Percentiles rank a stretch among this genome's conserved stretches.
phyloP scores from a whole-genome alignment of 352 stramenopile species.

The Phytophthora nicotianae region DNA sequence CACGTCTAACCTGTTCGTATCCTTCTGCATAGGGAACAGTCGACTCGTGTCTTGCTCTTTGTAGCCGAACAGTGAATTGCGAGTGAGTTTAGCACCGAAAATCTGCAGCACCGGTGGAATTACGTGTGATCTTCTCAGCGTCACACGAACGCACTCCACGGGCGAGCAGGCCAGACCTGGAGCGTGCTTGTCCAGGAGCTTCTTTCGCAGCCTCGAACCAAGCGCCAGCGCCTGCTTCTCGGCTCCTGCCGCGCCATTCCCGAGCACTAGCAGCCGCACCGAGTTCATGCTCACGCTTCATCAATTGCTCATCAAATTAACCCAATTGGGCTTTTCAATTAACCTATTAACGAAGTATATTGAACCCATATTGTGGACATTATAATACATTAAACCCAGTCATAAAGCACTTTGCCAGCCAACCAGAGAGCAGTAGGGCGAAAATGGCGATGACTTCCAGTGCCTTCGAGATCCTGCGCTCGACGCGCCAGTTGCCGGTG shows the following conservation, averaged over 20 bases:
- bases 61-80: slow-evolving; percentile 64
- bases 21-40: slow-evolving; percentile 6
- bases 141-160: slow-evolving; percentile 41
- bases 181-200: slow-evolving; percentile 1
- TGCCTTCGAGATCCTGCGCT: slow-evolving; percentile 55
- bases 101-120: slow-evolving; percentile 58
- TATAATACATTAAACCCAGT: too few species aligned
- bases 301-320: slow-evolving; percentile 4
- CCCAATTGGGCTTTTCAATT: neutral
- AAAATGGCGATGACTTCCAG: slow-evolving; percentile 22
- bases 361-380: too few species aligned
- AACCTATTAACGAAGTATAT: neutral
- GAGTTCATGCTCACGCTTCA: slow-evolving; percentile 4
- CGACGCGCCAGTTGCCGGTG: slow-evolving; percentile 48
- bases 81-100: slow-evolving; percentile 32
- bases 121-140: slow-evolving; percentile 30
- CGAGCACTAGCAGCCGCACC: slow-evolving; percentile 62
- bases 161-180: neutral
- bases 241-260: slow-evolving; percentile 71
- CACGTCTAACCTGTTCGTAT: slow-evolving; percentile 30
- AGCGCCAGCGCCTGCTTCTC: slow-evolving; percentile 81
- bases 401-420: too few species aligned
- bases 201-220: slow-evolving; percentile 38
- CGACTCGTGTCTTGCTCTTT: slow-evolving; percentile 3
- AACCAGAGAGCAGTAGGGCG: neutral